Evolutionary conservation across 2,329 filamentous ascomycete genomes (phyloP), one percentile per base, ranked within the genome.

Genomic region (Penicillium sp.): DNA sequence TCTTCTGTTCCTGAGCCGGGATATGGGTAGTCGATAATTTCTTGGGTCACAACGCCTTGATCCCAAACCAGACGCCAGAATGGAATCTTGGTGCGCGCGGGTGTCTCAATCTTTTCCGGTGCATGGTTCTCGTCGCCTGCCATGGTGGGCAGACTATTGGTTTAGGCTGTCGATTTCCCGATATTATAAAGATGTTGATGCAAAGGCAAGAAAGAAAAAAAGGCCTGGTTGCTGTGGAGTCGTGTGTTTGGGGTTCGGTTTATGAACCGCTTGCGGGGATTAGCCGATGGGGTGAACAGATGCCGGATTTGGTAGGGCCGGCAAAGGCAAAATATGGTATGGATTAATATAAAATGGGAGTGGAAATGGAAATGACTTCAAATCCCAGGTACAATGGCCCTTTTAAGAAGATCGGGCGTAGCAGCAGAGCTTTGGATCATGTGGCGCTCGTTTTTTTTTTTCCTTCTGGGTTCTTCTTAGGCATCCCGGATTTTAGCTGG

Each of bases 1-100:
- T 82, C 76, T 6, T 70, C 58, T 2, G 82, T 87, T 42, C 84
- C 84, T 9, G 72, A 60, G 16, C 80, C 80, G 11, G 62, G 55
- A 50, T 82, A 84, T 2, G 64, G 57, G 58, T 76, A 68, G 34
- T 74, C 65, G 30, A 80, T 61, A 6, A 81, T 73, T 36, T 73
- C 71, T 31, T 72, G 67, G 0, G 73, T 79, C 34, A 84, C 63
- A 30, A 73, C 74, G 16, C 72, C 70, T 37, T 77, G 78, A 55
- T 81, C 72, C 32, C 73, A 59, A 41, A 84, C 66, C 37, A 79
- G 62, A 33, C 67, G 63, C 59, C 71, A 75, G 60, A 77, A 54
- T 4, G 65, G 50, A 7, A 63, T 57, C 18, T 55, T 60, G 16
- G 52, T 56, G 14, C 52, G 51, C 6, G 38, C 37, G 11, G 54